phyloP scores from a whole-genome alignment of 768 basidiomycete species.

The Lactarius evosmus region DNA sequence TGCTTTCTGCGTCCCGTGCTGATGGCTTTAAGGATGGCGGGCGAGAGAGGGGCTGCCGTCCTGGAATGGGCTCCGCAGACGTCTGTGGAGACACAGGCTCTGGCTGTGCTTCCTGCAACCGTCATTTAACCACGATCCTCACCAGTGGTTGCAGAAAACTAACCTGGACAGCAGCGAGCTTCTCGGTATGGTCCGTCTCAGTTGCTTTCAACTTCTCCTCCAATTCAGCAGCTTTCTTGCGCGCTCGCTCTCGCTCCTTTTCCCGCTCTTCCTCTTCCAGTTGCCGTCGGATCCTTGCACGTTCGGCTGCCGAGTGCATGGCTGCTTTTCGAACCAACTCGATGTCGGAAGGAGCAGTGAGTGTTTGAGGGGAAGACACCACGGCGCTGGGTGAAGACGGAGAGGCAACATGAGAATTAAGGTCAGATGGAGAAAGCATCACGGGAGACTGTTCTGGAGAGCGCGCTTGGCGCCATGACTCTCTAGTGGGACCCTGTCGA shows the following conservation, averaged over 20 bases:
- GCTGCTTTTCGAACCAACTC: slow-evolving; percentile 68
- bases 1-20: slow-evolving; percentile 27
- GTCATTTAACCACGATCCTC: neutral
- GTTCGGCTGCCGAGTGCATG: slow-evolving; percentile 83
- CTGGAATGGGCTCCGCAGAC: neutral
- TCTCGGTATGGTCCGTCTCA: neutral
- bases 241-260: slow-evolving; percentile 75
- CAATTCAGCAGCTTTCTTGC: slow-evolving; percentile 72
- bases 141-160: neutral
- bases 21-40: slow-evolving; percentile 33
- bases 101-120: slow-evolving; percentile 12
- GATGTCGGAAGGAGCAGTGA: slow-evolving; percentile 36
- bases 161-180: slow-evolving; percentile 7
- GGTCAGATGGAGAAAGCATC: slow-evolving; percentile 9
- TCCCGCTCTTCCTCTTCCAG: slow-evolving; percentile 83
- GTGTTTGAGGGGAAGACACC: slow-evolving; percentile 26
- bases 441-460: slow-evolving; percentile 23
- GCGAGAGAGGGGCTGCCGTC: slow-evolving; percentile 24
- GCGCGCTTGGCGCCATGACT: slow-evolving; percentile 24
- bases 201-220: slow-evolving; percentile 59
- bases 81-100: slow-evolving; percentile 3
- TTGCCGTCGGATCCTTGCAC: slow-evolving; percentile 74
- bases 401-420: slow-evolving; percentile 15
- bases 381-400: slow-evolving; percentile 24
- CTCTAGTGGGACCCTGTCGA: slow-evolving; percentile 21